phyloP scores from a whole-genome alignment of 2,329 filamentous ascomycete species.

The Salinomyces thailandicus region DNA sequence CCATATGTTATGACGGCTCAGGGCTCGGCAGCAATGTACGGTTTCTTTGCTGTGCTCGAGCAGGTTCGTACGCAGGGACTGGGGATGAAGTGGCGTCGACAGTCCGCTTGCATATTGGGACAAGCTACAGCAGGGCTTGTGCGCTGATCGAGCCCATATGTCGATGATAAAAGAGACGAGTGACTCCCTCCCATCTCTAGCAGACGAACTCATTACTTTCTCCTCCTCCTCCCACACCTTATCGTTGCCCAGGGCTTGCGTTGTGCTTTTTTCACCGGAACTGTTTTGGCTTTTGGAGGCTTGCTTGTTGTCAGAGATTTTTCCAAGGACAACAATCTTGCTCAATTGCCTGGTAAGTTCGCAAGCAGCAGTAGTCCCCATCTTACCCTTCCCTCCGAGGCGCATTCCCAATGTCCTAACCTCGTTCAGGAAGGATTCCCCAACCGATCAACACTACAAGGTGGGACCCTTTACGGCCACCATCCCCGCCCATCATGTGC shows the following conservation, averaged over 20 bases:
- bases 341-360: too few relatives aligned
- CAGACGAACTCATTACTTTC: background rate
- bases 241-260: slow-evolving; percentile 5
- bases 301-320: slow-evolving; percentile 1
- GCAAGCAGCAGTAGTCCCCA: too few relatives aligned
- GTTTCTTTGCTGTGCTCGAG: background rate
- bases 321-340: too few relatives aligned
- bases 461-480: too few relatives aligned
- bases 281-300: slow-evolving; percentile 10
- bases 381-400: too few relatives aligned
- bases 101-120: background rate
- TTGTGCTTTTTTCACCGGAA: slow-evolving; percentile 7
- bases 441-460: too few relatives aligned
- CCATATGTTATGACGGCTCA: too few relatives aligned
- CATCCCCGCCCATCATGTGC: slow-evolving; percentile 20
- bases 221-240: slow-evolving; percentile 1
- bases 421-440: too few relatives aligned
- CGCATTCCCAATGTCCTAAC: too few relatives aligned
- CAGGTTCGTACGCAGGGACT: background rate
- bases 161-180: slow-evolving; percentile 1
- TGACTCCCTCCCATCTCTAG: background rate
- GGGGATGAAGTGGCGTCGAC: slow-evolving; percentile 1
- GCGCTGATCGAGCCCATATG: slow-evolving; percentile 1
- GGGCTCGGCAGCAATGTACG: background rate
- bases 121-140: slow-evolving; percentile 13